Conservation (phyloP, 768 basidiomycete species). For the Phaeotremella fagi region DNA sequence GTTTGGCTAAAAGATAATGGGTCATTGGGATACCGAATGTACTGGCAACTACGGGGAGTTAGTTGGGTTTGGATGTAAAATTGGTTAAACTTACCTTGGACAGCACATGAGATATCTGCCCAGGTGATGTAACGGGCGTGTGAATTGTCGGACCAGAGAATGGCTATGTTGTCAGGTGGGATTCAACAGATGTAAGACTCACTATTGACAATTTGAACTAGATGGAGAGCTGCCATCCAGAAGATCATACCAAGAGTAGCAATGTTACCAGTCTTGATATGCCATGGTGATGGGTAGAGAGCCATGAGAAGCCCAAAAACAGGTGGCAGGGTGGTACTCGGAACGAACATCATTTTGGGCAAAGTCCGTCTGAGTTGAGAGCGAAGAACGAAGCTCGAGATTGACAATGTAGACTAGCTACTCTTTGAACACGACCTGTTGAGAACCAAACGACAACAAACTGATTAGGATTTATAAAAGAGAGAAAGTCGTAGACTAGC, state of each 20-base stretch:
- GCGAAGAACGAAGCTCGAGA: background rate
- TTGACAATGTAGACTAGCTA: background rate
- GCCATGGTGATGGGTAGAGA: constrained; percentile 20
- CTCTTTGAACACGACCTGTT: background rate
- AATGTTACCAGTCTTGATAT: constrained; percentile 17
- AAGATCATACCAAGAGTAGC: constrained; percentile 20
- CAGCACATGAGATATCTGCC: background rate
- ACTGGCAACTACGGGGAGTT: background rate
- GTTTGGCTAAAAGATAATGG: constrained; percentile 18
- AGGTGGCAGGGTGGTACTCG: constrained; percentile 1
- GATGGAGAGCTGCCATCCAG: constrained; percentile 12
- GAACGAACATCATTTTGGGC: background rate
- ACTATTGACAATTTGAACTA: constrained; percentile 19
- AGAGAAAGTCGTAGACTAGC: background rate
- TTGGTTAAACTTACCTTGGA: background rate
- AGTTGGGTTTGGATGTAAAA: background rate
- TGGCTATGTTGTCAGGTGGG: constrained; percentile 11
- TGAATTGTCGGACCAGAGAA: constrained; percentile 5
- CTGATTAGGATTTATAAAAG: too few relatives aligned
- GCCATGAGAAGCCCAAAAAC: constrained; percentile 8
- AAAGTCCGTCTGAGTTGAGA: background rate
- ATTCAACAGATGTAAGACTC: background rate
- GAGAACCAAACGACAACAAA: too few relatives aligned
- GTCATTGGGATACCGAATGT: constrained; percentile 23
- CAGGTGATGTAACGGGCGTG: background rate